A percentile compares a stretch with the other conserved stretches of the same genome.
These are phyloP conservation scores for Aspergillus uvarum DNA, from an alignment of 2,329 filamentous ascomycete species.

Conservation along the genomic window DNA sequence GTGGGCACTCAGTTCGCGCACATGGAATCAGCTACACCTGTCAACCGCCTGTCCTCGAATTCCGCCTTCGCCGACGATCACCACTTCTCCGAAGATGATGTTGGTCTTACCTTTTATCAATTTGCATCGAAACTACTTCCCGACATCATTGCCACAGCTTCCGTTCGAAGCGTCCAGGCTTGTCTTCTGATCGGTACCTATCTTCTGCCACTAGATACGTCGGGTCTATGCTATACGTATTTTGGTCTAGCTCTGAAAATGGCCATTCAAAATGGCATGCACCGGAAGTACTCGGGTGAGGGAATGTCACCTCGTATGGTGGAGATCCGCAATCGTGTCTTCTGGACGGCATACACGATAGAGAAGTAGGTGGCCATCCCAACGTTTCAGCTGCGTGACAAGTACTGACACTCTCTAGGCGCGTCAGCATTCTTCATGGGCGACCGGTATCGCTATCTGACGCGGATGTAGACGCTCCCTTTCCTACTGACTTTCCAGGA, in stretches of 20 bases:
- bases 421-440: constrained; percentile 58
- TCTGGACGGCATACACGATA: constrained; percentile 59
- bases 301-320: constrained; percentile 50
- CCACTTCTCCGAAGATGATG: constrained; percentile 52
- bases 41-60: constrained; percentile 32
- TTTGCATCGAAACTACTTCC: constrained; percentile 56
- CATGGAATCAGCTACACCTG: constrained; percentile 39
- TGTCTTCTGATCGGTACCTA: constrained; percentile 59
- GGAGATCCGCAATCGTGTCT: constrained; percentile 57
- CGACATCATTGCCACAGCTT: constrained; percentile 58
- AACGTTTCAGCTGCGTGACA: not conserved
- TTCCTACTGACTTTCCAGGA: constrained; percentile 50
- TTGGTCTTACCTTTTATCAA: constrained; percentile 58
- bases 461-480: constrained; percentile 55
- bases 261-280: constrained; percentile 62
- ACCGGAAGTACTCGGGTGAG: constrained; percentile 52
- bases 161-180: constrained; percentile 59
- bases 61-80: constrained; percentile 32
- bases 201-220: constrained; percentile 56
- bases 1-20: constrained; percentile 48
- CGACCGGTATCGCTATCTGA: constrained; percentile 55
- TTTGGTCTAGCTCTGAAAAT: constrained; percentile 57
- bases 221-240: constrained; percentile 58
- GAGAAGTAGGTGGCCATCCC: constrained; percentile 47
- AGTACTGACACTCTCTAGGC: constrained; percentile 35